Evolutionary conservation across 208 protist genomes (phyloP).

Genomic region (Trypanosoma brucei): DNA sequence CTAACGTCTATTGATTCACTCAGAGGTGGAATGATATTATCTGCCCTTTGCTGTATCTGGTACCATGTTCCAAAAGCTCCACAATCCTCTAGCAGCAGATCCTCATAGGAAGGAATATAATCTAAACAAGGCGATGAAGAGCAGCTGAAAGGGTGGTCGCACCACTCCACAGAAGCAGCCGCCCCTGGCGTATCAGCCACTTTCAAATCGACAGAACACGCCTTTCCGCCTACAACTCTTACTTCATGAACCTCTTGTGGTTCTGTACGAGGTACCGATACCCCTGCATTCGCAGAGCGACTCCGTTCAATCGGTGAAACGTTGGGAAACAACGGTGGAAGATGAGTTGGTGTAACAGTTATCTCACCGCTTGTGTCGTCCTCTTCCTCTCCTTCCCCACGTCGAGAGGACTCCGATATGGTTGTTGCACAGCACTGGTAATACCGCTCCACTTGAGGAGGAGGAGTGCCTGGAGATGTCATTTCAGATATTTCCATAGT

Average conservation of each 20-base stretch:
- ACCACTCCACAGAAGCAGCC: background rate
- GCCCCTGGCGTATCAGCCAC: background rate
- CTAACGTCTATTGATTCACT: constrained; percentile 10
- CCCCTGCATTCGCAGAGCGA: background rate
- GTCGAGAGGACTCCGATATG: constrained; percentile 6
- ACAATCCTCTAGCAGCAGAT: constrained; percentile 6
- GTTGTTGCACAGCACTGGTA: constrained; percentile 9
- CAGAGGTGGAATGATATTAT: constrained; percentile 18
- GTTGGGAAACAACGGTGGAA: constrained; percentile 19
- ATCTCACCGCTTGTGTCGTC: background rate
- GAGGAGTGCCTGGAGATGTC: constrained; percentile 17
- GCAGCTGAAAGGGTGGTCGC: background rate
- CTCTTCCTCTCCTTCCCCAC: constrained; percentile 1
- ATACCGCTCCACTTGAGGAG: constrained; percentile 13
- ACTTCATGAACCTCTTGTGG: constrained; percentile 5
- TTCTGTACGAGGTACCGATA: constrained; percentile 20
- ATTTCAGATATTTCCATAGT: constrained; percentile 20
- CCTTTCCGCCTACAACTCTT: background rate
- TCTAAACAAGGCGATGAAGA: background rate
- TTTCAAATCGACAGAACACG: background rate
- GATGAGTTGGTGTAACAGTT: background rate
- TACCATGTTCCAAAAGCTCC: background rate
- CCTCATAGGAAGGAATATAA: background rate
- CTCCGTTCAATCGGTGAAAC: constrained; percentile 24
- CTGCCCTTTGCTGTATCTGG: constrained; percentile 8